Evolutionary conservation across 352 stramenopile genomes (phyloP).

Genomic region (Pythium inflatum): DNA sequence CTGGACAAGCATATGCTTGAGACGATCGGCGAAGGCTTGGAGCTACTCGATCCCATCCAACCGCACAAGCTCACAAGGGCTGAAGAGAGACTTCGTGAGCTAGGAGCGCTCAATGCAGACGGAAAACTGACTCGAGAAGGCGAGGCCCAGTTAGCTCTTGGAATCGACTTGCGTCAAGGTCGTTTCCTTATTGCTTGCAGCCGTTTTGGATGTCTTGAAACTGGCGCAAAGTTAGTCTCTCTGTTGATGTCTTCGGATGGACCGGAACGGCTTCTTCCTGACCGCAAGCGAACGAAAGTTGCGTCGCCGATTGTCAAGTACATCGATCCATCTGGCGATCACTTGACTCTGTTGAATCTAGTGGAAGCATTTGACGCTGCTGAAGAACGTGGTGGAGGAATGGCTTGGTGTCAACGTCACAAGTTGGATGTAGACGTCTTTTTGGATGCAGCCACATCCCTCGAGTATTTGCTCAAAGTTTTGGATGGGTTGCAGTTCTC

Average conservation of each 20-base stretch:
- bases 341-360: slow-evolving; percentile 38
- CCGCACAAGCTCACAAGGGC: neutral
- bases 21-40: slow-evolving; percentile 3
- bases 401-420: slow-evolving; percentile 28
- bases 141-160: slow-evolving; percentile 19
- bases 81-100: slow-evolving; percentile 6
- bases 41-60: slow-evolving; percentile 33
- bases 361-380: slow-evolving; percentile 29
- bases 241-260: slow-evolving; percentile 25
- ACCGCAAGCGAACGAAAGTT: neutral
- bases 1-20: slow-evolving; percentile 28
- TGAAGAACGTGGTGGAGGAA: neutral
- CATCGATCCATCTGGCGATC: slow-evolving; percentile 30
- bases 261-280: slow-evolving; percentile 28
- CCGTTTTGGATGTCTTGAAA: slow-evolving; percentile 30
- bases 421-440: slow-evolving; percentile 32
- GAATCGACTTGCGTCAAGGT: slow-evolving; percentile 32
- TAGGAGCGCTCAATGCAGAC: slow-evolving; percentile 28
- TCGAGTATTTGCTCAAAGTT: slow-evolving; percentile 32
- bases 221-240: slow-evolving; percentile 30
- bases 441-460: slow-evolving; percentile 14
- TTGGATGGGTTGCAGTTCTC: slow-evolving; percentile 25
- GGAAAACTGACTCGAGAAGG: slow-evolving; percentile 28
- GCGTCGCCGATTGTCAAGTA: neutral
- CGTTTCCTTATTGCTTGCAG: slow-evolving; percentile 33